phyloP scores from a whole-genome alignment of 164 flowering plant species.

The Platanus orientalis region DNA sequence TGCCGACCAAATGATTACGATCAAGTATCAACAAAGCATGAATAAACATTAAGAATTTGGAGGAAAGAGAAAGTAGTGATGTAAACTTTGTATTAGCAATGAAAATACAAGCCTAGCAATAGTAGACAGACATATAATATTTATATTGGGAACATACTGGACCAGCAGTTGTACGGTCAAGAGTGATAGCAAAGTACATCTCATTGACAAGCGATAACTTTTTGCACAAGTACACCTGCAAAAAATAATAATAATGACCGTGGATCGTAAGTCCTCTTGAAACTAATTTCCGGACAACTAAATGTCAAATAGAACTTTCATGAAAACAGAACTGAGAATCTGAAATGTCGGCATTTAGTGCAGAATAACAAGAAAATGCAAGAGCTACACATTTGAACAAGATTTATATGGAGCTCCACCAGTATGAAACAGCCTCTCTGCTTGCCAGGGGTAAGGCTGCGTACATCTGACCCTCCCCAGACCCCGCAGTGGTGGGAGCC shows the following conservation, averaged over 20 bases:
- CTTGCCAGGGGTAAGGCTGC: too few relatives aligned
- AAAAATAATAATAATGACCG: background rate
- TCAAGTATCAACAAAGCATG: too few relatives aligned
- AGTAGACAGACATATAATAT: background rate
- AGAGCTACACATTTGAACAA: background rate
- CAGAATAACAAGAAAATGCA: background rate
- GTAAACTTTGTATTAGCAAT: too few relatives aligned
- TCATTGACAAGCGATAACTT: slow-evolving; percentile 88
- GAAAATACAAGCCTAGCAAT: too few relatives aligned
- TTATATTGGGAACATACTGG: slow-evolving; percentile 58
- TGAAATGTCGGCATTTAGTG: too few relatives aligned
- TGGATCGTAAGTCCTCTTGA: background rate
- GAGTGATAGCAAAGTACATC: slow-evolving; percentile 96
- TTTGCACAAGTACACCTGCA: slow-evolving; percentile 78
- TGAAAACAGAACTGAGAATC: background rate
- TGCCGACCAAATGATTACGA: too few relatives aligned
- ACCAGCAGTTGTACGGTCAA: slow-evolving; percentile 90
- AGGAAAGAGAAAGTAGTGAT: too few relatives aligned
- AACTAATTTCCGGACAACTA: background rate
- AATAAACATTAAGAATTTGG: too few relatives aligned
- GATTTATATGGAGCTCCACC: background rate
- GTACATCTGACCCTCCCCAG: too few relatives aligned
- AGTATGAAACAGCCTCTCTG: too few relatives aligned
- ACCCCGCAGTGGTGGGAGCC: too few relatives aligned
- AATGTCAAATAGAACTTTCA: background rate